Evolutionary conservation across 805 yeast species (phyloP).

Genomic region (Isabelozyma rhagii): DNA sequence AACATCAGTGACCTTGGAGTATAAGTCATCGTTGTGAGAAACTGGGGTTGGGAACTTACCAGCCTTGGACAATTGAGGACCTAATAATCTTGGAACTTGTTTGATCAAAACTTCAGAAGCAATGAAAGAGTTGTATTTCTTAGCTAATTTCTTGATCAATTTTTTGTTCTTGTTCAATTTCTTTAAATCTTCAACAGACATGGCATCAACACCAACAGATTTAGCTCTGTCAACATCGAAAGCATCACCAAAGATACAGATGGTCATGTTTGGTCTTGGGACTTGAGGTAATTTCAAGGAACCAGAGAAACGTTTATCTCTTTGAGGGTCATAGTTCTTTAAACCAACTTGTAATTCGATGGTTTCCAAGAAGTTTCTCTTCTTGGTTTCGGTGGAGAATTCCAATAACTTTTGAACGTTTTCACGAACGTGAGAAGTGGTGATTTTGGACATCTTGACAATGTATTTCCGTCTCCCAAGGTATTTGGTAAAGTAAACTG

Average conservation of each 20-base stretch:
- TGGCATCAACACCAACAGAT: constrained; percentile 98
- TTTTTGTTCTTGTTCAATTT: constrained; percentile 99
- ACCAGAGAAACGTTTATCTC: constrained; percentile 99
- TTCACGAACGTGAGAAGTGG: constrained; percentile 92
- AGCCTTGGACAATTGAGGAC: constrained; percentile 99
- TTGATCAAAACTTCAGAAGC: constrained; percentile 99
- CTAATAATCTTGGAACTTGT: constrained; percentile 99
- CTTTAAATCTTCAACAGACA: constrained; percentile 99
- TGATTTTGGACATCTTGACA: constrained; percentile 75
- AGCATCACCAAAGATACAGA: constrained; percentile 99
- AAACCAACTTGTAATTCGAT: constrained; percentile 99
- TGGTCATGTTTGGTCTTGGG: constrained; percentile 99
- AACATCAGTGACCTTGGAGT: constrained; percentile 93
- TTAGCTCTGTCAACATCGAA: constrained; percentile 99
- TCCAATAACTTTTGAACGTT: constrained; percentile 89
- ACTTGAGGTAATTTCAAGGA: constrained; percentile 96
- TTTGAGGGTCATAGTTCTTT: constrained; percentile 99
- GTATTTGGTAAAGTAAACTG: constrained; percentile 43
- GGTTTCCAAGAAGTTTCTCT: constrained; percentile 99
- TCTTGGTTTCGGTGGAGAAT: constrained; percentile 91
- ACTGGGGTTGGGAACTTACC: constrained; percentile 99
- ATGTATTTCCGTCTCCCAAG: constrained; percentile 68
- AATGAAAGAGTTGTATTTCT: constrained; percentile 99
- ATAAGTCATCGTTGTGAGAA: constrained; percentile 97
- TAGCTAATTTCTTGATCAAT: constrained; percentile 98